Conservation (phyloP, 2,329 filamentous ascomycete species). For the Colletotrichum cordylinicola region DNA sequence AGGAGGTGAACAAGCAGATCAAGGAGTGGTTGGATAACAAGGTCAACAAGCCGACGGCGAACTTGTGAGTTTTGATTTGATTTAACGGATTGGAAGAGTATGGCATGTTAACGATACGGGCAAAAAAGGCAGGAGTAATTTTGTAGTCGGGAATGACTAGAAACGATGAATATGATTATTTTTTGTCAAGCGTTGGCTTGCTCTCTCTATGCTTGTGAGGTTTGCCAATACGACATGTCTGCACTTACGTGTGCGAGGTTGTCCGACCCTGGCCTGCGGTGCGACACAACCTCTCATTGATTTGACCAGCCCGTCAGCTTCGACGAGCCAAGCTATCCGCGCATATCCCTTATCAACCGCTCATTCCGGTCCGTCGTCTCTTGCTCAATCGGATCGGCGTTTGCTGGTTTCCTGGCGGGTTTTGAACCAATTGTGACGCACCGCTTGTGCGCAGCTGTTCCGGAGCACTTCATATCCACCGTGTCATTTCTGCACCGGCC, state of each 20-base stretch:
- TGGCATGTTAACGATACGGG: neutral
- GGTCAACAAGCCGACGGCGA: conserved; percentile 13
- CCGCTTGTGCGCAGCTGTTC: neutral
- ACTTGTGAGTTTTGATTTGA: neutral
- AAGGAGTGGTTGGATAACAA: conserved; percentile 66
- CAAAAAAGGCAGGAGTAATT: conserved; percentile 2
- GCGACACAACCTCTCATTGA: neutral
- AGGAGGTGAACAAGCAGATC: conserved; percentile 73
- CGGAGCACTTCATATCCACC: neutral
- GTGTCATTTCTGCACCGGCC: neutral
- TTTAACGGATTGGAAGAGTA: neutral
- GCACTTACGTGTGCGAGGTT: neutral
- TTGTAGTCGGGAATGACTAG: neutral
- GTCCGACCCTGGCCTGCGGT: neutral
- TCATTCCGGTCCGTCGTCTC: neutral
- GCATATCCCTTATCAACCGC: neutral
- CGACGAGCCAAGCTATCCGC: neutral
- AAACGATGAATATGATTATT: neutral
- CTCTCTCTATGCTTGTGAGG: neutral
- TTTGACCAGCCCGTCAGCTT: neutral
- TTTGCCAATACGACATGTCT: neutral
- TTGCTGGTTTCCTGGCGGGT: neutral
- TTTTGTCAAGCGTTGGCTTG: neutral
- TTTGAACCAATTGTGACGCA: neutral
- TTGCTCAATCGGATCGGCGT: neutral